Base-by-base conservation (phyloP, 2,329 filamentous ascomycete species). In the Ceratocystis alfenasii region DNA sequence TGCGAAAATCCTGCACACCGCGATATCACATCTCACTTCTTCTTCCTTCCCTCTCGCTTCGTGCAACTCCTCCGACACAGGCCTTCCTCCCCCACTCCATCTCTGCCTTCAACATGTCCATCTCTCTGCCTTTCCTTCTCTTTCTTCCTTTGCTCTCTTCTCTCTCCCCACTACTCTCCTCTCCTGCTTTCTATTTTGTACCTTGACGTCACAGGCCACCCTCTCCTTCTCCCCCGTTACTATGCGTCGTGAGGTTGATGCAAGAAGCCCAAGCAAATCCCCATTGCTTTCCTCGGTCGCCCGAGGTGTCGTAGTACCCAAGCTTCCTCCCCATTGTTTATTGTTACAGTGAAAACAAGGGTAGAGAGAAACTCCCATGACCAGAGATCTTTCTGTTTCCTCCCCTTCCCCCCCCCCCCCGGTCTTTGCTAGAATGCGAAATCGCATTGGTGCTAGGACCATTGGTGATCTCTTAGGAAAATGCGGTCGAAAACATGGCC, bases 231-330 rank as follows among this genome's bases (percentile, higher is more conserved):
- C n/a, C n/a, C 48, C n/a, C n/a, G 36, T 41, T 41, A 41, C 36
- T 41, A 41, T 41, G 36, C 4, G 36, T 41, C 12, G 36, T 41
- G 36, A 41, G 36, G 36, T 15, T 41, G 36, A 41, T 41, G 10
- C 36, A 41, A 41, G 36, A 41, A 41, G 36, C 36, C 36, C 36
- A 41, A 41, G 36, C 36, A 41, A 41, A 15, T 15, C 36, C 12
- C 12, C 36, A 15, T 41, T 41, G 36, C 77, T 25, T 75, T 74
- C 17, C 78, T 76, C 33, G 75, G 71, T 28, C 77, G 76, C 8
- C 76, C 77, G 12, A 77, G 76, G 53, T 79, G 76, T 33, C 78
- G 78, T 53, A 79, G 75, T 53, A 79, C 78, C 82, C 82, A 85
- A 1, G 79, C 77, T 69, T 84, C 80, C 82, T 76, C 75, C 68